phyloP scores from a whole-genome alignment of 1,139 yeast species.

The Geotrichum phurueaensis region DNA sequence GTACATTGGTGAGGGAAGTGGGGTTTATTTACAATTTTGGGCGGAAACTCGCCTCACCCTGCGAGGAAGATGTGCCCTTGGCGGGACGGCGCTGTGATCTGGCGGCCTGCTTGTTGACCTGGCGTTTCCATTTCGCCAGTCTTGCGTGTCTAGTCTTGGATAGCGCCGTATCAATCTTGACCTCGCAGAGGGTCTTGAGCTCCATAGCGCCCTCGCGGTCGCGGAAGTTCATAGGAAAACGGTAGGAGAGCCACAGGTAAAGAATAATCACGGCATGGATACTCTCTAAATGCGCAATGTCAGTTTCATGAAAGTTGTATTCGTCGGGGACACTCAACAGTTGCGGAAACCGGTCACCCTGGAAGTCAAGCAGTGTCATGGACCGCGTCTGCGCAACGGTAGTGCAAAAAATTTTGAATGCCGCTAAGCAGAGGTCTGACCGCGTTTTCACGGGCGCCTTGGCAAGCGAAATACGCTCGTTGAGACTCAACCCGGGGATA shows the following conservation, averaged over 20 bases:
- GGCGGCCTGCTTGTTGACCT: neutral
- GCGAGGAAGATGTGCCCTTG: neutral
- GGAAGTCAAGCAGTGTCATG: conserved; percentile 29
- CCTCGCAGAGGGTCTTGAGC: conserved; percentile 43
- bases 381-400: conserved; percentile 31
- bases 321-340: conserved; percentile 19
- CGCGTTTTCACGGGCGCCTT: conserved; percentile 35
- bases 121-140: conserved; percentile 11
- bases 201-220: conserved; percentile 72
- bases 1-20: neutral
- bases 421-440: conserved; percentile 19
- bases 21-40: neutral
- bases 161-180: conserved; percentile 25
- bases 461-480: conserved; percentile 30
- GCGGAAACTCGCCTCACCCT: neutral
- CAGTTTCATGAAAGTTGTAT: conserved; percentile 10
- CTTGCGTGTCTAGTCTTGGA: conserved; percentile 15
- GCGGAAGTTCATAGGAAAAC: conserved; percentile 76
- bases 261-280: conserved; percentile 63
- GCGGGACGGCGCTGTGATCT: neutral
- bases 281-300: conserved; percentile 45
- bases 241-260: conserved; percentile 78
- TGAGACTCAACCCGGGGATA: conserved; percentile 30
- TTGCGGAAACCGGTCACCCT: conserved; percentile 21
- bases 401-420: conserved; percentile 30